These are phyloP conservation scores for Acanthamoeba royreba DNA, from an alignment of 208 protist species.

Conservation along the genomic window DNA sequence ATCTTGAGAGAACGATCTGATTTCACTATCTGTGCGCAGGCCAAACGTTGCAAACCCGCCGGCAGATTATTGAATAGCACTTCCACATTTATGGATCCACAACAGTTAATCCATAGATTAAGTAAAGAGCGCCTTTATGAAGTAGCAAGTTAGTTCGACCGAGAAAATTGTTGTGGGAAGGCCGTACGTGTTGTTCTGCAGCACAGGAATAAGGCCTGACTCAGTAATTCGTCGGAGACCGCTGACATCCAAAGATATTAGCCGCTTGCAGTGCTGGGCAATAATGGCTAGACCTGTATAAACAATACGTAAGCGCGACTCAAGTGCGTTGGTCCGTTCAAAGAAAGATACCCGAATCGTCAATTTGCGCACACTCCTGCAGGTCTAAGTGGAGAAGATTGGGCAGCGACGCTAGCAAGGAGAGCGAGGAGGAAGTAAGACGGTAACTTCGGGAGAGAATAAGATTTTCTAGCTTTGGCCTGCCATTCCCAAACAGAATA, in stretches of 20 bases:
- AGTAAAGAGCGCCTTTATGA: not conserved
- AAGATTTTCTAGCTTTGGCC: too few relatives aligned
- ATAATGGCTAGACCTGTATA: not conserved
- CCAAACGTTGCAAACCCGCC: not conserved
- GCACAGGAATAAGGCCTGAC: not conserved
- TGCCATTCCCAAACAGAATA: too few relatives aligned
- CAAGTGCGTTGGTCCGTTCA: not conserved
- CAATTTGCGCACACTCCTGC: not conserved
- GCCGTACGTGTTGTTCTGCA: conserved; percentile 3
- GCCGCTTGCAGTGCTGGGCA: not conserved
- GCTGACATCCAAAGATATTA: not conserved
- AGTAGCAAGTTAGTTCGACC: not conserved
- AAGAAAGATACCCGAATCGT: not conserved
- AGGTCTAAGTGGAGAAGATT: not conserved
- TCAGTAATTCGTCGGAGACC: not conserved
- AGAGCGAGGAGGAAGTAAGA: too few relatives aligned
- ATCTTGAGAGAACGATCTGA: not conserved
- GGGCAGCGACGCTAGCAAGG: too few relatives aligned
- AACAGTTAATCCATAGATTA: not conserved
- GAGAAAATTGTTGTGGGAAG: not conserved
- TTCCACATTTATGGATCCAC: not conserved
- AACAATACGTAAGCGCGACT: not conserved
- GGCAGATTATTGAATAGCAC: conserved; percentile 5
- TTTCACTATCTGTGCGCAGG: not conserved
- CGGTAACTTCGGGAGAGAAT: too few relatives aligned